Conservation (phyloP, 2,329 filamentous ascomycete species). For the Colletotrichum ledebouriae region DNA sequence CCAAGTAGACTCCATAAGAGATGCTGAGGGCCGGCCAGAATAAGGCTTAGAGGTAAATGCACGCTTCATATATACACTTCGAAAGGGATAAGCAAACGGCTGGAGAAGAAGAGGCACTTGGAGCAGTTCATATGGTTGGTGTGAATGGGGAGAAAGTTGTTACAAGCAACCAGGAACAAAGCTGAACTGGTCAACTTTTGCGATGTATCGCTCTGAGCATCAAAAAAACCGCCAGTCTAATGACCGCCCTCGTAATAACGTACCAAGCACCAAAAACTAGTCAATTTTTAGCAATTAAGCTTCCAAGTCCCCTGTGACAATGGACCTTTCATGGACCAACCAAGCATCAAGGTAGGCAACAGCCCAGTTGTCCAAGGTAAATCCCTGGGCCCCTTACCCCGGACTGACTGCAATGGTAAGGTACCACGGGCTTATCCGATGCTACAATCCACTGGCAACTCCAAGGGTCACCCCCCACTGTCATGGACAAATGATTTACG, state of each 20-base stretch:
- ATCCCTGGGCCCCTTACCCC: background rate
- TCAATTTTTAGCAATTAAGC: conserved; percentile 11
- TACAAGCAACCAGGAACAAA: conserved; percentile 7
- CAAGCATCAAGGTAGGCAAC: background rate
- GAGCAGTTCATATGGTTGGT: conserved; percentile 21
- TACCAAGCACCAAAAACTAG: background rate
- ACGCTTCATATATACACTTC: conserved; percentile 19
- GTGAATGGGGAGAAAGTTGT: background rate
- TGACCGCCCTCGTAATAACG: too few species aligned
- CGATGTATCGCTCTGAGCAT: too few species aligned
- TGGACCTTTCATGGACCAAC: conserved; percentile 8
- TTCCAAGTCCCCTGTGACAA: conserved; percentile 14
- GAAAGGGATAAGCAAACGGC: background rate
- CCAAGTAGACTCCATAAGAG: background rate
- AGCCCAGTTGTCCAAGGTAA: conserved; percentile 3
- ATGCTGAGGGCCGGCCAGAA: conserved; percentile 3
- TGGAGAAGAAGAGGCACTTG: background rate
- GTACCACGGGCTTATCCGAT: too few species aligned
- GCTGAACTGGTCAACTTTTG: conserved; percentile 1
- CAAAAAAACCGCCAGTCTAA: too few species aligned
- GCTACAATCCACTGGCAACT: conserved; percentile 18
- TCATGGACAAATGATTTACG: background rate
- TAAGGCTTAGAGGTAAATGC: background rate
- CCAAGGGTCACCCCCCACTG: background rate
- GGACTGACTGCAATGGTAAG: background rate